Base-by-base conservation (phyloP, 108 stramenopile species). In the Schizochytrium sp. region DNA sequence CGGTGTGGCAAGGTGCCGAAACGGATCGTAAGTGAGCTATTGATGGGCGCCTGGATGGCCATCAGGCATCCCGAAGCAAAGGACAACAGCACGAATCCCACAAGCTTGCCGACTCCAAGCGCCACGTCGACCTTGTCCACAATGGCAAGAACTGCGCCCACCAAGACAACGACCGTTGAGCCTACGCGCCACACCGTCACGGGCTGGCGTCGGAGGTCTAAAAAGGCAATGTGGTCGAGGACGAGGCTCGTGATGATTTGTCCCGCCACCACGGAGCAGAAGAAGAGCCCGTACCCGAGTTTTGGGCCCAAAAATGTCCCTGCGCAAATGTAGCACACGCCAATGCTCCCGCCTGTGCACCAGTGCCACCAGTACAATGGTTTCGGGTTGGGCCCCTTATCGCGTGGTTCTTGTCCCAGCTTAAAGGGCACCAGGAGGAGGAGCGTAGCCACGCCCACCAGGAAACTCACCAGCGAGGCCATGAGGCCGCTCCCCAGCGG, bases 11-110 rank as follows among this genome's bases (percentile, higher is more conserved):
- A 23, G 6, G 76, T 83, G 48, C 76, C 76, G 48, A 12, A 25
- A 45, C 76, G 76, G 48, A 83, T 53, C 25, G 76, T 83, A 55
- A 83, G 28, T 0, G 76, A 47, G 45, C 48, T 53, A 23, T 47
- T 83, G 76, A 83, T 83, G 6, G 76, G 76, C 25, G 51, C 76
- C 76, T 83, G 76, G 76, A 47, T 53, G 6, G 76, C n/a, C 45
- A 83, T 53, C 6, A 21, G 25, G 51, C 76, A 47, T 12, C 76
- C 76, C 10, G 76, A 21, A 55, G 48, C 28, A 23, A 83, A 47
- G 76, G 48, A 6, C n/a, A 83, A 12, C 8, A 83, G 44, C 19
- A 83, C 51, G 23, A 25, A 83, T 12, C 45, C 45, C n/a, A 83
- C 51, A 1, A 53, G 44, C 48, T 23, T 10, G 48, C 76, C 76